Base-by-base conservation (phyloP, 2,329 filamentous ascomycete genomes). In the Arthrobotrys musiformis region DNA sequence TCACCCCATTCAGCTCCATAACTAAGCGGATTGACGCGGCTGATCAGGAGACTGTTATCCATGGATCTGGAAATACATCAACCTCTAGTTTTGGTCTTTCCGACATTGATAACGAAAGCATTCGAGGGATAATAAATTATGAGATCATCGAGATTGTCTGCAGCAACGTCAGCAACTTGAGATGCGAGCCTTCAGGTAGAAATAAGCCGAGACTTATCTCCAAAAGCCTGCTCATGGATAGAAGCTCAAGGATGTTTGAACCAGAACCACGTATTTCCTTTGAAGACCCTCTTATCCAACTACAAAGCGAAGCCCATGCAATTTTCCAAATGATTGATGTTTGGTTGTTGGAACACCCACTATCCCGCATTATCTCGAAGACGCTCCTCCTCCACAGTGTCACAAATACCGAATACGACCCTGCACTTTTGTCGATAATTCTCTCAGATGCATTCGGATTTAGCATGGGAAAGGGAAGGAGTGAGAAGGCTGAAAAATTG, bases 301-400 rank as follows among this genome's bases (percentile, higher is more conserved):
- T n/a, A n/a, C n/a, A 70, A 11, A 56, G 66, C 42, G 70, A 78
- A 46, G 52, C 50, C 61, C 69, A 78, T 26, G 66, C 69, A 19
- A 72, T 67, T 5, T 52, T 79, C 35, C 75, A 79, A 70, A 74
- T 79, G 63, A 79, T 79, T 60, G 78, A 78, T 64, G 64, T 74
- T 40, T 79, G 78, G 78, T 62, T 79, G 44, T 79, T 75, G 8
- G 56, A 64, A 26, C 78, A 79, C n/a, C 78, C 78, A 19, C 75
- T 79, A 26, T 78, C 78, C 17, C 75, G 66, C 58, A 79, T 79
- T 60, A 69, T 79, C 8, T 79, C 78, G 13, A 79, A 79, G 35
- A 79, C 78, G 11, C 69, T 79, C n/a, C 66, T 79, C 40, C 78
- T 79, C n/a, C 75, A 70, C 19, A 72, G 69, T 48, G 68, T 74